Evolutionary conservation across 306 rosid genomes (phyloP).

Genomic region (Cucumis sativus): Cucumber_9930_V3 NC_026656.2:12688001-12688500

Average conservation of each 20-base stretch:
- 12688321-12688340: not conserved
- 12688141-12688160: constrained; percentile 76
- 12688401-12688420: not conserved
- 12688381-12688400: not conserved
- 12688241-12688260: not conserved
- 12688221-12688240: not conserved
- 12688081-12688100: constrained; percentile 26
- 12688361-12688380: not conserved
- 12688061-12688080: not conserved
- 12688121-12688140: constrained; percentile 93
- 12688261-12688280: not conserved
- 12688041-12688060: constrained; percentile 1
- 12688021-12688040: constrained; percentile 31
- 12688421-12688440: not conserved
- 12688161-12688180: constrained; percentile 71
- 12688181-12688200: constrained; percentile 79
- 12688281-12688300: no score
- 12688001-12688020: constrained; percentile 72
- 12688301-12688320: not conserved
- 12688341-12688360: not conserved
- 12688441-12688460: not conserved
- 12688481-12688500: not conserved
- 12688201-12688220: constrained; percentile 2
- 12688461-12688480: not conserved
- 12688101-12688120: constrained; percentile 75